Evolutionary conservation across 2,329 filamentous ascomycete species (phyloP), one percentile per base, ranked within the genome.

Genomic region (Camillea tinctor): DNA sequence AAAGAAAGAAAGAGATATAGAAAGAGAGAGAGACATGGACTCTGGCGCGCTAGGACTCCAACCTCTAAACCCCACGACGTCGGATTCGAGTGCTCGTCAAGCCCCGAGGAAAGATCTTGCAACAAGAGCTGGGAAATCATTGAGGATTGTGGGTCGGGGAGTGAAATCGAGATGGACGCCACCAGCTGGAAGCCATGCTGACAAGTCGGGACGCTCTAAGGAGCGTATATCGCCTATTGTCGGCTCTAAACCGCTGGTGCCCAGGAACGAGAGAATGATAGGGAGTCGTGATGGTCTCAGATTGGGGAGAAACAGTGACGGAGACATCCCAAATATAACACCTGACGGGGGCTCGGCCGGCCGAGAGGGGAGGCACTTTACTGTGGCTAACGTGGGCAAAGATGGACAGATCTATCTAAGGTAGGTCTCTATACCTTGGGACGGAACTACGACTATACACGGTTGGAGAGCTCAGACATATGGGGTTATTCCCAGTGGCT

Each of bases 361-460:
- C 36, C 82, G 88, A 61, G 86, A 88, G 72, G 88, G 87, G 54
- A 84, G 88, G 57, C 87, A 91, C 69, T 93, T 94, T 72, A 88
- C 89, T 1, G 91, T 94, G 57, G 87, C 88, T 55, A 93, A 93
- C 74, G 90, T 94, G 61, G 90, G 90, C 22, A 91, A 92, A 72
- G 92, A 93, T 75, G 91, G 91, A 48, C 87, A 88, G 72, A 91
- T 94, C 74, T 94, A 92, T 75, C 74, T 94, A 66, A 90, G 89
- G 89, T 93, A 86, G 71, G 84, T 66, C 74, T 19, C 36, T 44
- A n/a, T 13, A 7, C 7, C 7, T 22, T 51, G 20, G n/a, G 50
- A 8, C 4, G 22, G 19, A 15, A 7, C 13, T 11, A 11, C 13
- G 26, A 23, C 22, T n/a, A 24, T n/a, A 19, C 5, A 19, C 17